These are phyloP conservation scores for Cercophora sp. DNA, from an alignment of 495 filamentous ascomycete species.

Conservation along the genomic window DNA sequence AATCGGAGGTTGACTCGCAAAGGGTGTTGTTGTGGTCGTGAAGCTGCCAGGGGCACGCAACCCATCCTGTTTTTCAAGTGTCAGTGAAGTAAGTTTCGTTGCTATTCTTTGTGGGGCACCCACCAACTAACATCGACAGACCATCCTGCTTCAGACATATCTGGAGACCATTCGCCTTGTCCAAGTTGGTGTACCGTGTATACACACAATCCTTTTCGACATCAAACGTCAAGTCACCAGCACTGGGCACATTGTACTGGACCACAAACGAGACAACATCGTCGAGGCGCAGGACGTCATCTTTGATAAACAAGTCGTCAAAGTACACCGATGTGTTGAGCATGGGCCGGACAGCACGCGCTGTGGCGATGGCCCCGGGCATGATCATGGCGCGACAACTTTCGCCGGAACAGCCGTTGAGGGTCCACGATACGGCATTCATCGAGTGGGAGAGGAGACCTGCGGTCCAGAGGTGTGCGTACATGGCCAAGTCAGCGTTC, in stretches of 20 bases:
- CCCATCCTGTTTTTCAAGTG: no score
- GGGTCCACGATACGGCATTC: conserved; percentile 4
- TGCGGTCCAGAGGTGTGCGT: conserved; percentile 2
- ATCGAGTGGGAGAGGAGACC: conserved; percentile 8
- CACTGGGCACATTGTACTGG: no score
- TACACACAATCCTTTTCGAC: conserved; percentile 3
- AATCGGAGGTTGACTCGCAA: not conserved
- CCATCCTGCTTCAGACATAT: conserved; percentile 13
- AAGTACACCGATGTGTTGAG: conserved; percentile 19
- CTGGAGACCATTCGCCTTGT: conserved; percentile 16
- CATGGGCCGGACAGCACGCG: not conserved
- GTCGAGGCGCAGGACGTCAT: conserved; percentile 5
- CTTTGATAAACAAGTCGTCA: conserved; percentile 8
- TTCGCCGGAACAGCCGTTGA: not conserved
- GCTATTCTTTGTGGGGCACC: no score
- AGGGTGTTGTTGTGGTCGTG: conserved; percentile 5
- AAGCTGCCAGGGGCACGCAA: conserved; percentile 7
- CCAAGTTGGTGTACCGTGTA: conserved; percentile 8
- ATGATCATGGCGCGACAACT: conserved; percentile 9
- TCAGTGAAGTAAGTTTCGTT: no score
- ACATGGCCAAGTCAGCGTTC: conserved; percentile 12
- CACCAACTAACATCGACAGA: conserved; percentile 1
- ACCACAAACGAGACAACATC: no score
- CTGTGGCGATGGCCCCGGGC: conserved; percentile 7
- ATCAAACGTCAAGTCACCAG: not conserved